Conservation (phyloP, 805 yeast species). For the Ogataea wickerhamii region DNA sequence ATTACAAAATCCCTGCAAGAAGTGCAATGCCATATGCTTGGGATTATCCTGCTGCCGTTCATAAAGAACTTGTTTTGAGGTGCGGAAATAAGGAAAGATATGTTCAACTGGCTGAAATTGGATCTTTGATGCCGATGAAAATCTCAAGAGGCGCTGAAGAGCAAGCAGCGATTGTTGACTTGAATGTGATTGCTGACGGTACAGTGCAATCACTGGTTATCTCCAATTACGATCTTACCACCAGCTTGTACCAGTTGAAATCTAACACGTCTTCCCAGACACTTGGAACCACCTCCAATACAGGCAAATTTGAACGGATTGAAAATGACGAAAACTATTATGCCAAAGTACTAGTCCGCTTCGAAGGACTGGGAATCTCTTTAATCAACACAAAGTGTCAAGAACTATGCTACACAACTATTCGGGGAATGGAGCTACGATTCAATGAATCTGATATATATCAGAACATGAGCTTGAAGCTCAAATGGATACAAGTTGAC, state of each 20-base stretch:
- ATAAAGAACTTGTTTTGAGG: constrained; percentile 74
- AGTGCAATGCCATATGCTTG: constrained; percentile 98
- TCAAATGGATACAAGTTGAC: constrained; percentile 94
- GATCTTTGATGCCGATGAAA: constrained; percentile 82
- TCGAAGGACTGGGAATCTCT: constrained; percentile 88
- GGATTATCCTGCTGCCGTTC: constrained; percentile 90
- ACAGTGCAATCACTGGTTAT: constrained; percentile 87
- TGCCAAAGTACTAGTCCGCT: constrained; percentile 53
- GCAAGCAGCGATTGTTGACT: constrained; percentile 57
- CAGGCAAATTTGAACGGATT: constrained; percentile 51
- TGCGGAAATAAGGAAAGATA: constrained; percentile 71
- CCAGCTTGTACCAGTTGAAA: constrained; percentile 65
- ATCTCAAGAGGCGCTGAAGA: constrained; percentile 47
- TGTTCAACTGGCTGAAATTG: constrained; percentile 88
- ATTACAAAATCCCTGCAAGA: constrained; percentile 77
- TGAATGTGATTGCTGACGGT: constrained; percentile 95
- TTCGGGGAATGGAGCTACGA: constrained; percentile 75
- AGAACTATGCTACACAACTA: constrained; percentile 80
- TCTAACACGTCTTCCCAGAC: constrained; percentile 28
- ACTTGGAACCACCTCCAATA: constrained; percentile 25
- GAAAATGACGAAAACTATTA: constrained; percentile 53
- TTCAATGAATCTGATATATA: constrained; percentile 82
- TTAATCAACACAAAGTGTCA: constrained; percentile 65
- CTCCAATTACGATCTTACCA: constrained; percentile 73
- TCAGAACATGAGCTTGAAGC: constrained; percentile 72